Conservation (phyloP, 257 asterid species). For the Paulownia fortunei region DNA sequence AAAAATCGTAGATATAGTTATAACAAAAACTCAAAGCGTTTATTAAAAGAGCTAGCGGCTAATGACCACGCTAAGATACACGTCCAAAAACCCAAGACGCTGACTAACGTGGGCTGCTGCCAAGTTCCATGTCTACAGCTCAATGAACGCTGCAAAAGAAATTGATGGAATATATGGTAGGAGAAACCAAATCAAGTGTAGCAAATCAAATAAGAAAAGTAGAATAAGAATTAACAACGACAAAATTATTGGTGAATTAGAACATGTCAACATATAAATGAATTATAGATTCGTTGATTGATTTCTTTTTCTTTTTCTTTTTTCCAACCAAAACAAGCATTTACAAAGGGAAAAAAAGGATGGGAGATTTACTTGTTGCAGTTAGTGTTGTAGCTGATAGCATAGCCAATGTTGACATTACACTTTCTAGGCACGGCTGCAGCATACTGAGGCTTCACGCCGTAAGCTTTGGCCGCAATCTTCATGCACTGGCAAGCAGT, state of each 20-base stretch:
- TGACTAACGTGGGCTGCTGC: background rate
- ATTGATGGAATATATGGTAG: background rate
- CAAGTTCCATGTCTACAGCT: background rate
- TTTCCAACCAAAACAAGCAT: too few relatives aligned
- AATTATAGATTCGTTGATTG: too few relatives aligned
- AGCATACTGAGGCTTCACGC: constrained; percentile 6
- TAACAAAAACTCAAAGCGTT: background rate
- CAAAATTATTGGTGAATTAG: too few relatives aligned
- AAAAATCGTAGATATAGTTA: background rate
- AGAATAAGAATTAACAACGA: too few relatives aligned
- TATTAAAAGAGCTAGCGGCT: too few relatives aligned
- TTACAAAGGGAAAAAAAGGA: too few relatives aligned
- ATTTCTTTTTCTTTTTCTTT: too few relatives aligned
- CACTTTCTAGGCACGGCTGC: constrained; percentile 18
- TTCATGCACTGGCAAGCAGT: constrained; percentile 35
- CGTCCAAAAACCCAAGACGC: background rate
- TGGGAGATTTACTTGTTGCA: too few relatives aligned
- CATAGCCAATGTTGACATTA: constrained; percentile 24
- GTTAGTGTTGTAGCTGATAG: constrained; percentile 31
- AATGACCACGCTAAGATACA: too few relatives aligned
- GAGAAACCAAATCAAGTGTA: background rate
- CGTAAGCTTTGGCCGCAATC: constrained; percentile 19
- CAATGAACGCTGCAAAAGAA: constrained; percentile 13
- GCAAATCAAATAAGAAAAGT: background rate
- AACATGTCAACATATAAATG: too few relatives aligned